Percentiles rank a stretch among this genome's conserved stretches.
These are phyloP conservation scores for Isabelozyma gotoi DNA, from an alignment of 805 yeast genomes.

Conservation along the genomic window DNA sequence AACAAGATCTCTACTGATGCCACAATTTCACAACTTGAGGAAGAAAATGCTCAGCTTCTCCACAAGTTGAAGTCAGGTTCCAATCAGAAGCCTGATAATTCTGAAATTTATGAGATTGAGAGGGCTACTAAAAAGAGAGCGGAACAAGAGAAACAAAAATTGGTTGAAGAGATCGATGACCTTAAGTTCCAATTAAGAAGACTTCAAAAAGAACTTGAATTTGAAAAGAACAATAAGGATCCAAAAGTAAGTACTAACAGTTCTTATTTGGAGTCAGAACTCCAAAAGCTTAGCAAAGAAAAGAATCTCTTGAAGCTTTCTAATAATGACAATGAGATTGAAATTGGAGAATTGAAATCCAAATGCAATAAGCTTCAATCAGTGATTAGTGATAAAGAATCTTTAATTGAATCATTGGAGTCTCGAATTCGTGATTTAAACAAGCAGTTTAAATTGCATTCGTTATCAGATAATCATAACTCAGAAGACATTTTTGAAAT, in stretches of 20 bases:
- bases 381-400: slow-evolving; percentile 32
- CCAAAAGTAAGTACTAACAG: background rate
- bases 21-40: slow-evolving; percentile 18
- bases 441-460: slow-evolving; percentile 17
- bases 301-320: slow-evolving; percentile 12
- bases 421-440: slow-evolving; percentile 31
- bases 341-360: slow-evolving; percentile 21
- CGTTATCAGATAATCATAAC: slow-evolving; percentile 31
- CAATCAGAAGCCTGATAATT: slow-evolving; percentile 1
- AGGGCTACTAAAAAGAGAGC: slow-evolving; percentile 18
- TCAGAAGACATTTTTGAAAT: slow-evolving; percentile 32
- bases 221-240: slow-evolving; percentile 14
- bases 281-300: slow-evolving; percentile 10
- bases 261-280: slow-evolving; percentile 8
- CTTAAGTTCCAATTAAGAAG: slow-evolving; percentile 35
- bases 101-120: slow-evolving; percentile 23
- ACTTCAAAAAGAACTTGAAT: slow-evolving; percentile 35
- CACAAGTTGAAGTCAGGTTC: slow-evolving; percentile 14
- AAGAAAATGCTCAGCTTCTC: slow-evolving; percentile 18
- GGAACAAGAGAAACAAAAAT: slow-evolving; percentile 28
- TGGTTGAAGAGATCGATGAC: slow-evolving; percentile 30
- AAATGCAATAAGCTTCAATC: slow-evolving; percentile 14
- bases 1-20: slow-evolving; percentile 15
- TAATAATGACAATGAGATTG: slow-evolving; percentile 37
- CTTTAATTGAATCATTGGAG: slow-evolving; percentile 31